Conservation (phyloP, 2,329 filamentous ascomycete species). For the Tolypocladium amazonense region DNA sequence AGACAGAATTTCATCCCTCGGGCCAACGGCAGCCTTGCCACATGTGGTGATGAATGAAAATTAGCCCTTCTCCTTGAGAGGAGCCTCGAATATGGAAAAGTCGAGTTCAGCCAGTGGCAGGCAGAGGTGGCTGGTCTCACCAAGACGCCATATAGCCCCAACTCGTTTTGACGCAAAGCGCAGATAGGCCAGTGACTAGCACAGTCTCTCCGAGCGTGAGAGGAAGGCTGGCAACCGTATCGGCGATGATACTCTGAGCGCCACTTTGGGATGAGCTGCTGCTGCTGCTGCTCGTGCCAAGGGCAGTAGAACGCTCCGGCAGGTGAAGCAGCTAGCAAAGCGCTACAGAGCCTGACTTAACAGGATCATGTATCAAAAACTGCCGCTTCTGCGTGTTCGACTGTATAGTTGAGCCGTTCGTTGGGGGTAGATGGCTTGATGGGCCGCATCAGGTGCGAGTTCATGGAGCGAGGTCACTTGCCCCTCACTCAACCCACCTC, state of each 20-base stretch:
- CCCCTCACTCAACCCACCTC: conserved; percentile 7
- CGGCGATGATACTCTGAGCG: not conserved
- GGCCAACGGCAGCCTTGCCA: not conserved
- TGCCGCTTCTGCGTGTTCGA: not conserved
- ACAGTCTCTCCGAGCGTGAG: not conserved
- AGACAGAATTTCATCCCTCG: not conserved
- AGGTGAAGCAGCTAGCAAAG: not conserved
- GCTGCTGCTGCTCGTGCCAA: not conserved
- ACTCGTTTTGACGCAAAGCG: not conserved
- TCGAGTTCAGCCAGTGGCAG: not conserved
- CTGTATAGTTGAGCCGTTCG: not conserved
- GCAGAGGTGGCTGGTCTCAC: not conserved
- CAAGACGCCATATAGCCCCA: not conserved
- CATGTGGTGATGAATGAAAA: not conserved
- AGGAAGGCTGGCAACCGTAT: not conserved
- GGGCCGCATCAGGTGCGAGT: not conserved
- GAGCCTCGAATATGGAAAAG: not conserved
- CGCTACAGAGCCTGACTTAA: not conserved
- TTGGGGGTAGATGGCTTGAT: not conserved
- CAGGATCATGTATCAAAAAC: not conserved
- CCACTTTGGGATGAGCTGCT: not conserved
- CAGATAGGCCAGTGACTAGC: not conserved
- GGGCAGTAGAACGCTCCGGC: not conserved
- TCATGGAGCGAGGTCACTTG: conserved; percentile 3
- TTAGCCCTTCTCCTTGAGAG: not conserved